Percentiles rank a stretch among this genome's conserved stretches.
phyloP scores from a whole-genome alignment of 352 stramenopile genomes.

The Globisporangium rhizosaccharum region DNA sequence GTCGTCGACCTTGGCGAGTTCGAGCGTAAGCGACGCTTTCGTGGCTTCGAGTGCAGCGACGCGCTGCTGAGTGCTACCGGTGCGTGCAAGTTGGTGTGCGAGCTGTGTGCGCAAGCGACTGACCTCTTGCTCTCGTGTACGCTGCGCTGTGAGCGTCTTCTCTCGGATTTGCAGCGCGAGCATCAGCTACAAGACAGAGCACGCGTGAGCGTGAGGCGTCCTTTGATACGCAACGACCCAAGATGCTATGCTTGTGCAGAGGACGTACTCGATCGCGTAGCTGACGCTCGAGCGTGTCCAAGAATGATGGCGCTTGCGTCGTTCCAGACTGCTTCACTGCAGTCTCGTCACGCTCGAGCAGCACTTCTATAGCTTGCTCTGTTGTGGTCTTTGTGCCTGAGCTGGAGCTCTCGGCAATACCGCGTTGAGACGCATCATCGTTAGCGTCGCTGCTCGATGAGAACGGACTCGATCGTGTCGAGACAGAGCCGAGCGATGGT shows the following conservation, averaged over 20 bases:
- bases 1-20: slow-evolving; percentile 23
- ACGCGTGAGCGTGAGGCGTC: neutral
- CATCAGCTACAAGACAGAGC: slow-evolving; percentile 23
- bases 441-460: neutral
- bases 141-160: slow-evolving; percentile 20
- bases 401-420: no score
- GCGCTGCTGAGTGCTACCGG: slow-evolving; percentile 17
- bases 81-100: slow-evolving; percentile 3
- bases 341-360: neutral
- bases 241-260: no score
- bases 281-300: slow-evolving; percentile 4
- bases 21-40: slow-evolving; percentile 30
- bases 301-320: neutral
- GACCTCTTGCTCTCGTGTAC: slow-evolving; percentile 22
- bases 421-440: neutral
- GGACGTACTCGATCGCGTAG: slow-evolving; percentile 4
- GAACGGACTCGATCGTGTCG: neutral
- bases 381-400: no score
- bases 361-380: no score
- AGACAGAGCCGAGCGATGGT: neutral
- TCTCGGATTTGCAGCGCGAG: slow-evolving; percentile 30
- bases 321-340: neutral
- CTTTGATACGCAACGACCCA: no score
- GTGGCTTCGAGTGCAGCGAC: slow-evolving; percentile 19
- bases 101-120: slow-evolving; percentile 20